Conservation (phyloP, 2,329 filamentous ascomycete genomes). For the Cyphellophora attinorum region DNA sequence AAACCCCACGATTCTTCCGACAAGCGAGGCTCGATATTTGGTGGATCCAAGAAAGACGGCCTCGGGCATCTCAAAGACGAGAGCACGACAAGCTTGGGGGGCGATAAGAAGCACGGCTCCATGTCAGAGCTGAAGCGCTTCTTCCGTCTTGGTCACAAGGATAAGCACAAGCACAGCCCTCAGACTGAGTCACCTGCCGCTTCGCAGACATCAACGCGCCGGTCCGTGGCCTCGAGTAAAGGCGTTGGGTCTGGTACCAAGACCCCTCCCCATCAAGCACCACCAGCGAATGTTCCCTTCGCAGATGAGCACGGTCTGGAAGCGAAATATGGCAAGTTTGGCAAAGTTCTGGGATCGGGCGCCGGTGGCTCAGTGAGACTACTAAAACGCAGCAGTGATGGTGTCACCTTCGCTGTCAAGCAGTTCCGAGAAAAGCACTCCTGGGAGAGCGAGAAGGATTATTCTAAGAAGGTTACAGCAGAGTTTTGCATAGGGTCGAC, state of each 20-base stretch:
- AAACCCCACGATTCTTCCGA: constrained; percentile 36
- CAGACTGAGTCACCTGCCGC: constrained; percentile 47
- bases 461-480: constrained; percentile 94
- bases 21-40: constrained; percentile 47
- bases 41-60: constrained; percentile 42
- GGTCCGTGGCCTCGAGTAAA: constrained; percentile 40
- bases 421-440: constrained; percentile 87
- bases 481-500: constrained; percentile 98
- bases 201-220: constrained; percentile 46
- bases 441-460: constrained; percentile 90
- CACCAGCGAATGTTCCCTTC: constrained; percentile 59
- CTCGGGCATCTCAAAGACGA: constrained; percentile 38
- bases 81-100: constrained; percentile 27
- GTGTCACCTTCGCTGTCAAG: constrained; percentile 92
- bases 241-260: constrained; percentile 44
- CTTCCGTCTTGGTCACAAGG: constrained; percentile 61
- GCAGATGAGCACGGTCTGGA: constrained; percentile 85
- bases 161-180: constrained; percentile 4
- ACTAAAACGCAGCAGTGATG: constrained; percentile 87
- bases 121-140: constrained; percentile 97
- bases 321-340: constrained; percentile 91
- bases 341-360: constrained; percentile 84
- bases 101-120: constrained; percentile 55
- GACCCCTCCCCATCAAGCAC: constrained; percentile 44
- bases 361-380: constrained; percentile 89